These are phyloP conservation scores for Rhodotorula kratochvilovae DNA, from an alignment of 768 basidiomycete genomes.

Conservation along the genomic window DNA sequence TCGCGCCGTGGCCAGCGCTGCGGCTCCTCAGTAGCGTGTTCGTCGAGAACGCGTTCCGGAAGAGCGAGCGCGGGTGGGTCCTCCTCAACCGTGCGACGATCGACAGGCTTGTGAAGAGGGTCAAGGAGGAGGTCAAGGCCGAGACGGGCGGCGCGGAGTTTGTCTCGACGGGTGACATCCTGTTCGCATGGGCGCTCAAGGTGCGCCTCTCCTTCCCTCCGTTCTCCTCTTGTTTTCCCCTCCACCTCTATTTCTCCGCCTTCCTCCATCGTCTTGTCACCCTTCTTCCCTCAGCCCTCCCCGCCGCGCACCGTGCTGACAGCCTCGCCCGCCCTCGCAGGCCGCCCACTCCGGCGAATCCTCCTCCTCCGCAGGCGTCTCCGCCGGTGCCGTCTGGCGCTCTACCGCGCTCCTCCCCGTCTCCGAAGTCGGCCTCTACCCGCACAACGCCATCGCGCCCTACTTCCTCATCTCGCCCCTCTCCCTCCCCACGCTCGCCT, in stretches of 20 bases:
- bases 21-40: neutral
- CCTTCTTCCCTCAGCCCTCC: too few species aligned
- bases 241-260: too few species aligned
- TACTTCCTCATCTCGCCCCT: neutral
- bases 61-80: neutral
- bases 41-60: neutral
- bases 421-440: neutral
- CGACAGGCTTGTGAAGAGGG: neutral
- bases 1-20: neutral
- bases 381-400: neutral
- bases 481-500: neutral
- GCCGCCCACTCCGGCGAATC: neutral
- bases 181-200: neutral
- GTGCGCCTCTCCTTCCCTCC: neutral
- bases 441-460: neutral
- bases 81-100: neutral
- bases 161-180: constrained; percentile 5
- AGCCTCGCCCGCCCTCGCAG: neutral
- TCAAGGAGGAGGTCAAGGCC: neutral
- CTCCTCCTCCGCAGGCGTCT: neutral
- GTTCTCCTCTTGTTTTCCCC: too few species aligned
- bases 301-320: neutral
- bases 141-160: constrained; percentile 4
- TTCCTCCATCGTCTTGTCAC: too few species aligned
- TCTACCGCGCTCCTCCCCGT: neutral